A percentile compares a stretch with the other conserved stretches of the same genome.
phyloP scores from a whole-genome alignment of 2,329 filamentous ascomycete species.

The Huntiella abstrusa region DNA sequence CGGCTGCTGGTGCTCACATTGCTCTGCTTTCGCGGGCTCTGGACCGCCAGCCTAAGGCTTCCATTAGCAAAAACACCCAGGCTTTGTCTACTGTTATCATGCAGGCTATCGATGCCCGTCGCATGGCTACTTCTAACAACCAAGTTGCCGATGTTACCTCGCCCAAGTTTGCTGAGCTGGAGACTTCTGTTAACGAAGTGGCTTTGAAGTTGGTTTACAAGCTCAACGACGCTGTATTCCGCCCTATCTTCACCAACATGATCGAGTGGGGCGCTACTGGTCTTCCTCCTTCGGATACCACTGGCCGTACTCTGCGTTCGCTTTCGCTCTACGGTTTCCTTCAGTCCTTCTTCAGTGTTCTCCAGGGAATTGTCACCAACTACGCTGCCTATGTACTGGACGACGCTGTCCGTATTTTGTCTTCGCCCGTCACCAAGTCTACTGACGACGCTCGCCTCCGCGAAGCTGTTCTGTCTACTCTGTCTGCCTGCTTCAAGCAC shows the following conservation, averaged over 20 bases:
- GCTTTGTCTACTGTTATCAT: constrained; percentile 48
- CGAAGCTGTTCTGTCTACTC: constrained; percentile 48
- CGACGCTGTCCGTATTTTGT: constrained; percentile 45
- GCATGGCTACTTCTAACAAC: constrained; percentile 30
- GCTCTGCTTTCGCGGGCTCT: constrained; percentile 52
- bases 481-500: constrained; percentile 62
- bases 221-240: constrained; percentile 83
- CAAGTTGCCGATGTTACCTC: constrained; percentile 25
- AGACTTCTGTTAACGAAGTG: constrained; percentile 47
- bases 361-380: constrained; percentile 86
- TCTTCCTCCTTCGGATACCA: constrained; percentile 40
- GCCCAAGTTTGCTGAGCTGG: constrained; percentile 37
- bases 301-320: constrained; percentile 41
- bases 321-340: constrained; percentile 71
- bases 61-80: constrained; percentile 55
- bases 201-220: constrained; percentile 88
- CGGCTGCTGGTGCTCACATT: constrained; percentile 48
- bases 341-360: constrained; percentile 57
- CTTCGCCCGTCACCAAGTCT: constrained; percentile 23
- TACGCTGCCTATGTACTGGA: constrained; percentile 78
- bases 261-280: constrained; percentile 55
- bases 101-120: constrained; percentile 44
- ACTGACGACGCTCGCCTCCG: constrained; percentile 40
- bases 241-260: constrained; percentile 74
- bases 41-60: constrained; percentile 58